Evolutionary conservation across 257 asterid species (phyloP).

Genomic region (Nicotiana attenuata): DNA sequence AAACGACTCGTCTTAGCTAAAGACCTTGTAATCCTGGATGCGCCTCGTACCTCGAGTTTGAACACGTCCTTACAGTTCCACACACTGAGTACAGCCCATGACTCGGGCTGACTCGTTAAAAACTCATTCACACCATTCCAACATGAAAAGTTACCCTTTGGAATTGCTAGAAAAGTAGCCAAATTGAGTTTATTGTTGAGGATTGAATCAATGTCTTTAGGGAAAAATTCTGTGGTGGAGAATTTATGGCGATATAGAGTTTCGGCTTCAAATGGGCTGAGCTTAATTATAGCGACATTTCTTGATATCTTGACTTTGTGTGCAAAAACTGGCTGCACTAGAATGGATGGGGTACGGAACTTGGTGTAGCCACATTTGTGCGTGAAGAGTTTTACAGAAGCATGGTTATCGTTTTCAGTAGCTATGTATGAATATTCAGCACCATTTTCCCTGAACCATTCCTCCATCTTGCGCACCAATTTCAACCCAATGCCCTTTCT

Average conservation of each 20-base stretch:
- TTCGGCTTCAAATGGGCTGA: conserved; percentile 60
- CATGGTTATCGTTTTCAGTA: conserved; percentile 69
- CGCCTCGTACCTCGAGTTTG: conserved; percentile 79
- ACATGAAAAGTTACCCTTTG: conserved; percentile 24
- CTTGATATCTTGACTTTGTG: conserved; percentile 36
- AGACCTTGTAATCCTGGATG: conserved; percentile 44
- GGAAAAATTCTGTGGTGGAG: conserved; percentile 78
- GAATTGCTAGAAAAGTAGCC: conserved; percentile 73
- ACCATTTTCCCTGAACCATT: conserved; percentile 70
- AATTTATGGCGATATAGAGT: conserved; percentile 54
- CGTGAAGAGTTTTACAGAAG: conserved; percentile 74
- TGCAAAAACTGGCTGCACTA: conserved; percentile 80
- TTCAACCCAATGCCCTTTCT: conserved; percentile 75
- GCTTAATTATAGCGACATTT: conserved; percentile 35
- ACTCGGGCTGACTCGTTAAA: conserved; percentile 48
- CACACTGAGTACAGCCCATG: conserved; percentile 82
- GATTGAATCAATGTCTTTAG: conserved; percentile 75
- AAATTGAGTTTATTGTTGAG: conserved; percentile 48
- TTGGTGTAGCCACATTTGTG: conserved; percentile 66
- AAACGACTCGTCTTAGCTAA: conserved; percentile 51
- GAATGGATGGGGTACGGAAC: conserved; percentile 69
- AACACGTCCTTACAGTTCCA: conserved; percentile 83
- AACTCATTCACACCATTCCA: conserved; percentile 59
- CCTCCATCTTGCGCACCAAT: conserved; percentile 55
- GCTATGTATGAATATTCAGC: conserved; percentile 86